Percentiles rank a stretch among this genome's conserved stretches.
phyloP scores from a whole-genome alignment of 208 protist genomes.

The Acanthamoeba castellanii region DNA sequence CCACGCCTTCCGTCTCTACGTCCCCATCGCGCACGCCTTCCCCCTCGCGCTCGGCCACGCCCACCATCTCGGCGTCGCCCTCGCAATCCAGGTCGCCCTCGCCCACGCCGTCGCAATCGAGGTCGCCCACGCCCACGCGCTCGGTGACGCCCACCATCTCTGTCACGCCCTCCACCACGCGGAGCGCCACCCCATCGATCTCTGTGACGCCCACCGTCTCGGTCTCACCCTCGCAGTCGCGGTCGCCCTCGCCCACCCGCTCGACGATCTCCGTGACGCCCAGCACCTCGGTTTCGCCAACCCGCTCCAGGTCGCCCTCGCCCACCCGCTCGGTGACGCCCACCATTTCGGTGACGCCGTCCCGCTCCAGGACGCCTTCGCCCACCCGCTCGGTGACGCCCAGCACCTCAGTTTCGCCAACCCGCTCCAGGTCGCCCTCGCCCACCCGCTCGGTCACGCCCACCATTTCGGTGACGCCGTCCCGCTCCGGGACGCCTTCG shows the following conservation, averaged over 20 bases:
- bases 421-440: background rate
- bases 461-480: background rate
- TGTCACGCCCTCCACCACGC: background rate
- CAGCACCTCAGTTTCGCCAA: background rate
- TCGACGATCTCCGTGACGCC: background rate
- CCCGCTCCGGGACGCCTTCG: background rate
- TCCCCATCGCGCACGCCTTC: too few relatives aligned
- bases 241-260: background rate
- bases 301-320: too few relatives aligned
- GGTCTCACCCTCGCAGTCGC: background rate
- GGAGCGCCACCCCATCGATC: too few relatives aligned
- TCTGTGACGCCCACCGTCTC: background rate
- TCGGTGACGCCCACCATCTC: background rate
- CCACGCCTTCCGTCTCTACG: background rate
- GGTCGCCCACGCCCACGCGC: too few relatives aligned
- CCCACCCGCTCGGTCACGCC: background rate
- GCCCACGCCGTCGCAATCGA: too few relatives aligned
- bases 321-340: background rate
- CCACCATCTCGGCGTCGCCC: background rate
- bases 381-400: too few relatives aligned
- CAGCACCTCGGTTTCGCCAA: background rate
- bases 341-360: background rate
- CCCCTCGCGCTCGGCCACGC: too few relatives aligned
- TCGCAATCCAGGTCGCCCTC: too few relatives aligned
- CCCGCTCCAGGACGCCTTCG: background rate